Conservation (phyloP, 78 protist species). For the Anaeramoeba flamelloides region DNA sequence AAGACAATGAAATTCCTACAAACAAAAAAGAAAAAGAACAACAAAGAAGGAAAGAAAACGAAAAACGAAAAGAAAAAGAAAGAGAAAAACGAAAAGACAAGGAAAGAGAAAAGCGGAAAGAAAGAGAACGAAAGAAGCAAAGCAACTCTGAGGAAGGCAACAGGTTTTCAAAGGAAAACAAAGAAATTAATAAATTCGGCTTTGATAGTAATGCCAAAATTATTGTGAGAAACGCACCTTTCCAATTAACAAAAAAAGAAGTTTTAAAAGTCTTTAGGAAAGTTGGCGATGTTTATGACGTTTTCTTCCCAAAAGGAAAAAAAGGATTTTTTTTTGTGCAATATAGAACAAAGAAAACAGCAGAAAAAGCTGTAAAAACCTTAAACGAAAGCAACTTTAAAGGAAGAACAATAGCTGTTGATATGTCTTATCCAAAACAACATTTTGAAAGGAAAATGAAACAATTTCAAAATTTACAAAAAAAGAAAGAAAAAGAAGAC, state of each 20-base stretch:
- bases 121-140: too few relatives aligned
- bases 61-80: too few relatives aligned
- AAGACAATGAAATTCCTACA: too few relatives aligned
- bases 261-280: neutral
- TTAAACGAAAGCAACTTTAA: neutral
- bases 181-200: too few relatives aligned
- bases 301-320: neutral
- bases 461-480: neutral
- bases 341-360: neutral
- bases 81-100: too few relatives aligned
- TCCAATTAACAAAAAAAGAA: neutral
- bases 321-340: neutral
- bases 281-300: neutral
- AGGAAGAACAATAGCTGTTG: neutral
- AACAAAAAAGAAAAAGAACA: too few relatives aligned
- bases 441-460: neutral
- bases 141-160: too few relatives aligned
- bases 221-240: neutral
- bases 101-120: too few relatives aligned
- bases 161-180: too few relatives aligned
- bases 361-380: neutral
- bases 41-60: too few relatives aligned
- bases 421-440: neutral
- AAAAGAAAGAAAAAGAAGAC: neutral
- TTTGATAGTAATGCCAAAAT: too few relatives aligned